These are phyloP conservation scores for Aspergillus tubingensis DNA, from an alignment of 2,329 filamentous ascomycete species.

Conservation along the genomic window DNA sequence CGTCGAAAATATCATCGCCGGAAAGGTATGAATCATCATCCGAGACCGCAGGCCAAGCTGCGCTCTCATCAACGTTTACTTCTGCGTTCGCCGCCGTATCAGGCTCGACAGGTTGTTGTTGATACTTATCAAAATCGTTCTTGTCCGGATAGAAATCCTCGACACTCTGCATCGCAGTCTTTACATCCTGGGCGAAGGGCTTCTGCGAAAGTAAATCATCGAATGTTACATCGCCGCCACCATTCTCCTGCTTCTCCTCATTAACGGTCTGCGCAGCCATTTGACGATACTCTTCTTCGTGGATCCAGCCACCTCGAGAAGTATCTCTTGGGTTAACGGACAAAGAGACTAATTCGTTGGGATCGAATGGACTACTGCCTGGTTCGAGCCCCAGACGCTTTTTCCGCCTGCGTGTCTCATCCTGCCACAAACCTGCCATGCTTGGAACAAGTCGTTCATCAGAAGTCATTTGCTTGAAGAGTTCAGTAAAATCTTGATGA, in stretches of 20 bases:
- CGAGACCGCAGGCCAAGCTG: conserved; percentile 53
- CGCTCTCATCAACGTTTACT: conserved; percentile 66
- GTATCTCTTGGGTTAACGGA: conserved; percentile 76
- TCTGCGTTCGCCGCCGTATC: conserved; percentile 22
- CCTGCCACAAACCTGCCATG: conserved; percentile 90
- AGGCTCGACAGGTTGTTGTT: conserved; percentile 18
- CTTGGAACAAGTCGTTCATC: conserved; percentile 87
- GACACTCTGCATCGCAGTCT: conserved; percentile 78
- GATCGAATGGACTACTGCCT: conserved; percentile 73
- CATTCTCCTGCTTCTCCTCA: conserved; percentile 60
- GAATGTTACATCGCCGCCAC: conserved; percentile 56
- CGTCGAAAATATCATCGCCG: conserved; percentile 41
- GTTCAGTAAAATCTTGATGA: conserved; percentile 85
- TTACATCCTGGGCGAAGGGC: conserved; percentile 62
- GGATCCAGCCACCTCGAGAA: conserved; percentile 81
- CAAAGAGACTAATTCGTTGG: conserved; percentile 83
- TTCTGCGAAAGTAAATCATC: conserved; percentile 63
- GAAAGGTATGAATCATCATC: conserved; percentile 45
- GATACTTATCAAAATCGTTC: conserved; percentile 41
- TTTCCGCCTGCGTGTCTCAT: conserved; percentile 80
- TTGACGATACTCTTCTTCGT: conserved; percentile 78
- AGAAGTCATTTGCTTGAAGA: conserved; percentile 60
- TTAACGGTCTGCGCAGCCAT: conserved; percentile 64
- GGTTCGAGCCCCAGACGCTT: conserved; percentile 67
- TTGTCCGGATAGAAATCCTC: conserved; percentile 80